A percentile compares a stretch with the other conserved stretches of the same genome.
These are phyloP conservation scores for Candida caryicola DNA, from an alignment of 805 yeast species.

Conservation along the genomic window DNA sequence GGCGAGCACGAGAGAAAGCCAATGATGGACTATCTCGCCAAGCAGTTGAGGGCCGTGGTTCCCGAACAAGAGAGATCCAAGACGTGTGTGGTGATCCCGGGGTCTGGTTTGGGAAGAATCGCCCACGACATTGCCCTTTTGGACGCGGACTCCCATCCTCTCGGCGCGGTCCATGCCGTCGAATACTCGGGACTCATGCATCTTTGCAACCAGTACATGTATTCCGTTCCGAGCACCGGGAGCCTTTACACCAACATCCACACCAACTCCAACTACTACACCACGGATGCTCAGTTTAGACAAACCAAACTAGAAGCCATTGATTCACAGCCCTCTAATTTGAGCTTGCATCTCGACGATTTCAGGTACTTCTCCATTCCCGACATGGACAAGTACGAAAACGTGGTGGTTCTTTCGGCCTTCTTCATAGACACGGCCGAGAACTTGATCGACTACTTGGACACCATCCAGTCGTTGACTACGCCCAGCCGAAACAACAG, in stretches of 20 bases:
- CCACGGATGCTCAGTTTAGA: slow-evolving; percentile 50
- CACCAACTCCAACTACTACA: slow-evolving; percentile 63
- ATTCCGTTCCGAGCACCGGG: slow-evolving; percentile 19
- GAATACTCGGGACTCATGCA: slow-evolving; percentile 80
- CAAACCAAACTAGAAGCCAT: slow-evolving; percentile 28
- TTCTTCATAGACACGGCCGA: slow-evolving; percentile 94
- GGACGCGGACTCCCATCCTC: slow-evolving; percentile 33
- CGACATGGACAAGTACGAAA: slow-evolving; percentile 30
- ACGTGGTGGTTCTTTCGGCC: slow-evolving; percentile 59
- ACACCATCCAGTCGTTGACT: slow-evolving; percentile 50
- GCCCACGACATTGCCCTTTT: slow-evolving; percentile 56
- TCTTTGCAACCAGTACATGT: slow-evolving; percentile 59
- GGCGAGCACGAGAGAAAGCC: slow-evolving; percentile 53
- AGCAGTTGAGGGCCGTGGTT: slow-evolving; percentile 37
- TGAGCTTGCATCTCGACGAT: slow-evolving; percentile 56
- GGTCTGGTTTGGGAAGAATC: slow-evolving; percentile 80
- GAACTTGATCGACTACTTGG: slow-evolving; percentile 72
- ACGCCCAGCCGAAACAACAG: slow-evolving; percentile 27
- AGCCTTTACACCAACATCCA: slow-evolving; percentile 53
- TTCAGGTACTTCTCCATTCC: slow-evolving; percentile 52
- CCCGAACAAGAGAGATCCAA: slow-evolving; percentile 23
- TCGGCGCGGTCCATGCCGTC: slow-evolving; percentile 59
- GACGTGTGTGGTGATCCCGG: slow-evolving; percentile 72
- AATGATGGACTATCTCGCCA: slow-evolving; percentile 48
- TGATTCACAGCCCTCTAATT: slow-evolving; percentile 42